Base-by-base conservation (phyloP, 495 filamentous ascomycete genomes). In the Xylaria telfairii region DNA sequence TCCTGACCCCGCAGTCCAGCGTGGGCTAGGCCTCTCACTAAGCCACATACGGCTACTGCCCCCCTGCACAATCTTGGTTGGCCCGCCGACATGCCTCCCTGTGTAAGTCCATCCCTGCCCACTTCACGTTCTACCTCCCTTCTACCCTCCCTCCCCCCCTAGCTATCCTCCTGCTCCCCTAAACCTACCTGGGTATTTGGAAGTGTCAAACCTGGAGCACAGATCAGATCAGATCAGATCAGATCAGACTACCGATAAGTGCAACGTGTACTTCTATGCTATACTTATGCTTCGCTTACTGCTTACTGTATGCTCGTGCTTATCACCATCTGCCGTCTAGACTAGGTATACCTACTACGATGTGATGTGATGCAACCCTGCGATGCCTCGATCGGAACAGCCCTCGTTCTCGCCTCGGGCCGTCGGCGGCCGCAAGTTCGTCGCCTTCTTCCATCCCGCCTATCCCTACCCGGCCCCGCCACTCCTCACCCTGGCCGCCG, bases 401-500 rank as follows among this genome's bases (percentile, higher is more conserved):
- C 4, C 46, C 19, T 59, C 56, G 0, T 37, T n/a, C 30, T 54
- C 51, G 10, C 51, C 51, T 3, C 56, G 56, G 1, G 56, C 56
- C 30, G 56, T 59, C 30, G 56, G 56, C 56, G 56, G 30, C 17
- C 56, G 56, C 56, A 59, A 10, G 4, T 59, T 59, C 30, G n/a
- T 59, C 56, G 56, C 56, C 56, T 59, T 59, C 19, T 59, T 59
- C 32, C 56, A 59, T 21, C 56, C 56, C 17, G 32, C 30, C 2
- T 59, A 59, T 21, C 56, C 56, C 7, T 5, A 59, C 56, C 5
- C 56, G 32, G 30, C 56, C 5, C 56, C 56, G 0, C 56, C 56
- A 37, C 32, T 59, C 4, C 56, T 59, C 56, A 59, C 56, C 56
- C 56, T 59, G 32, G 56, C 56, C 56, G 56, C 56, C 17, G 19